phyloP scores from a whole-genome alignment of 2,329 filamentous ascomycete genomes.

The Zasmidium angulare region DNA sequence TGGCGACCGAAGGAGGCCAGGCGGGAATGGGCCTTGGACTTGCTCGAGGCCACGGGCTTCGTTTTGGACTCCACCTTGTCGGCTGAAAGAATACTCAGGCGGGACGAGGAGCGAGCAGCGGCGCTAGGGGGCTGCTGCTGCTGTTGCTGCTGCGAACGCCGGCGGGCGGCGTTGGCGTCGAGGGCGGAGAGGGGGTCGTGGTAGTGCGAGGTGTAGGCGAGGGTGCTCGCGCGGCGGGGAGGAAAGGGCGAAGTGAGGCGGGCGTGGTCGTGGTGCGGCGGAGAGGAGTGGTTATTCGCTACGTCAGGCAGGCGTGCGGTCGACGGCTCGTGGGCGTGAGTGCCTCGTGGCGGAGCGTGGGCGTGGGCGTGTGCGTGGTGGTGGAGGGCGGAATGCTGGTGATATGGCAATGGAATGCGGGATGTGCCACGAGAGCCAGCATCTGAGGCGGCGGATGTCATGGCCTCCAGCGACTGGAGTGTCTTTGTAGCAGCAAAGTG shows the following conservation, averaged over 20 bases:
- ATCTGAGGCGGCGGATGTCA: conserved; percentile 19
- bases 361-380: background rate
- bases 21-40: conserved; percentile 34
- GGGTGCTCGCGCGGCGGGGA: background rate
- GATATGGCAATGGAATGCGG: conserved; percentile 20
- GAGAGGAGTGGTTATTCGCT: background rate
- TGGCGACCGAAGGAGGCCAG: conserved; percentile 33
- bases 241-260: conserved; percentile 3
- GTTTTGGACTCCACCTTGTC: conserved; percentile 35
- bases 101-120: conserved; percentile 1
- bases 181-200: background rate
- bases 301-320: conserved; percentile 15
- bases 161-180: background rate
- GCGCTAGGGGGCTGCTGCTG: background rate
- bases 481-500: conserved; percentile 15
- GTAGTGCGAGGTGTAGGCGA: background rate
- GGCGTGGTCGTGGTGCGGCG: background rate
- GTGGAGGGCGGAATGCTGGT: conserved; percentile 17
- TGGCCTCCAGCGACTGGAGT: conserved; percentile 17
- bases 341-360: conserved; percentile 5
- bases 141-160: background rate
- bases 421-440: conserved; percentile 11
- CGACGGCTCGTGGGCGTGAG: conserved; percentile 20
- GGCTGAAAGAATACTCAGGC: conserved; percentile 6
- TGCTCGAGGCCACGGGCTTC: conserved; percentile 24